Base-by-base conservation (phyloP, 2,329 filamentous ascomycete species). In the Aureobasidium sp. region DNA sequence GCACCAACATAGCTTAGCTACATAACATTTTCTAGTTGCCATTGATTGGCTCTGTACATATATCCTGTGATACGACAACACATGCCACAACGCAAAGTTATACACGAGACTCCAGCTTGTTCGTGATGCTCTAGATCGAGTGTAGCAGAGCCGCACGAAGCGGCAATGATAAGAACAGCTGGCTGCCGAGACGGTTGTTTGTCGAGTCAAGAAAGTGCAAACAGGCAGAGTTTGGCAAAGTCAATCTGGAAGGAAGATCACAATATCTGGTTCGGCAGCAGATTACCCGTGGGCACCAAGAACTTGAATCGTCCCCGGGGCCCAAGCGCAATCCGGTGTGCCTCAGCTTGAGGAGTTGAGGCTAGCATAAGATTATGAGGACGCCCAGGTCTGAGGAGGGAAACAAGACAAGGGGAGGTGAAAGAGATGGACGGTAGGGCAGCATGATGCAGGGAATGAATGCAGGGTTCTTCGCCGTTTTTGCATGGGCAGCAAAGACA, bases 311-410 rank as follows among this genome's bases (percentile, higher is more conserved):
- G 36, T 15, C n/a, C 5, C 4, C 22, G 22, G 37, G 57, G 57
- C 45, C 57, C 57, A 36, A 60, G 57, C 57, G 31, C 17, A n/a
- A 25, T 5, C 22, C 25, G 44, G 56, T 31, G 34, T 60, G 57
- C 57, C 34, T 60, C 57, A 60, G 57, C 45, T 60, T 49, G 36
- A 60, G 37, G 25, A 34, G 37, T 27, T 25, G 57, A 36, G 44
- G 45, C 44, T 60, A 15, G 25, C 51, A 49, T 45, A 48, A 47
- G 42, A 58, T 47, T 44, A 29, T n/a, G 29, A 25, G 55, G 57
- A 39, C 14, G 45, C 7, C 7, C 31, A 51, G 57, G 25, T n/a
- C 8, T 20, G 34, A 51, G 36, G 11, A 27, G 29, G 27, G 29
- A 47, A 25, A 25, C n/a, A 12, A 47, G 41, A 42, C 25, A 37